Conservation (phyloP, 2,329 filamentous ascomycete species). For the Blastomyces percursus region DNA sequence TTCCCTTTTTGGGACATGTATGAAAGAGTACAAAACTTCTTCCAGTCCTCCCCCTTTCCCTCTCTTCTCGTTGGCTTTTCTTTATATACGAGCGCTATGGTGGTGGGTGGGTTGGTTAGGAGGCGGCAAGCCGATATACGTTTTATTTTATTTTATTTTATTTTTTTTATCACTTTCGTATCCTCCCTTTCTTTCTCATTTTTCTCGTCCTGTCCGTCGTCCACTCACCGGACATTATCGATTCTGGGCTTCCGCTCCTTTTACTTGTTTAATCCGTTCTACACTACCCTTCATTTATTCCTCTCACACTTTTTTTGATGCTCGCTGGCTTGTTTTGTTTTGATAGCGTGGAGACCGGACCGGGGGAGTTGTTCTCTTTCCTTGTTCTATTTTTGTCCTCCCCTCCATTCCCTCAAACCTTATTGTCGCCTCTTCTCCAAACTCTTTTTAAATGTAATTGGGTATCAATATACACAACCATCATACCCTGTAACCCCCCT, state of each 20-base stretch:
- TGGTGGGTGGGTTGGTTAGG: neutral
- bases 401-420: too few species aligned
- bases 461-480: neutral
- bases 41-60: neutral
- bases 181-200: neutral
- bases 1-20: neutral
- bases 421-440: too few species aligned
- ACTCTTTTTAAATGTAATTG: neutral
- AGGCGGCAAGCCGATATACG: neutral
- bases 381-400: too few species aligned
- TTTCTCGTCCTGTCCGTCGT: too few species aligned
- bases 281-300: constrained; percentile 4
- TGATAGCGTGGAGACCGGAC: too few species aligned
- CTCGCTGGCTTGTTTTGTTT: neutral
- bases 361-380: too few species aligned
- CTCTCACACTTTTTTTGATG: neutral
- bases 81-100: constrained; percentile 8
- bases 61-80: constrained; percentile 16
- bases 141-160: neutral
- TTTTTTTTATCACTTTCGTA: neutral
- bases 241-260: neutral
- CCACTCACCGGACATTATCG: too few species aligned
- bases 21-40: neutral
- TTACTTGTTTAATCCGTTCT: constrained; percentile 5
- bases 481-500: neutral